phyloP scores from a whole-genome alignment of 257 asterid species.

The Plantago ovata region DNA sequence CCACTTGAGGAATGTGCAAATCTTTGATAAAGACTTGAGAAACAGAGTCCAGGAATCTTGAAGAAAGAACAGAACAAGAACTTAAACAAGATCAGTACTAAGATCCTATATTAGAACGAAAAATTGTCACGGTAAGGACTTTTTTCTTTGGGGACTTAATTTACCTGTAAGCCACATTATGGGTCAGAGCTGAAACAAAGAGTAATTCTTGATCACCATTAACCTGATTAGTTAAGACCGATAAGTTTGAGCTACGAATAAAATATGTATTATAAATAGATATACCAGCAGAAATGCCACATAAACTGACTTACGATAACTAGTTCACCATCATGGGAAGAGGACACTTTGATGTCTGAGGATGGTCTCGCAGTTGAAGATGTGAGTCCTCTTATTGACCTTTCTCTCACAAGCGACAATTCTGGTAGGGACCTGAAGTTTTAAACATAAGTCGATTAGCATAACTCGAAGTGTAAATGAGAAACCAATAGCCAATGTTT shows the following conservation, averaged over 20 bases:
- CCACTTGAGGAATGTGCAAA: constrained; percentile 41
- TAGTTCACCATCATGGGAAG: constrained; percentile 69
- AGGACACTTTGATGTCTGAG: constrained; percentile 48
- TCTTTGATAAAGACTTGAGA: constrained; percentile 54
- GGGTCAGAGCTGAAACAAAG: constrained; percentile 57
- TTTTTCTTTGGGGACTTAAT: not conserved
- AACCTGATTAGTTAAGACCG: constrained; percentile 40
- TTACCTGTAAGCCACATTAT: constrained; percentile 69
- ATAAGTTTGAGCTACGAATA: constrained; percentile 12
- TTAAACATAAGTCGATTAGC: constrained; percentile 1
- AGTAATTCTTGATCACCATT: constrained; percentile 74
- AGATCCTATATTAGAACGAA: not conserved
- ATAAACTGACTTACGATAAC: constrained; percentile 46
- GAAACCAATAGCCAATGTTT: not conserved
- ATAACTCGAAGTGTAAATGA: not conserved
- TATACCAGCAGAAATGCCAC: not conserved
- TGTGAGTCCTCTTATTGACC: constrained; percentile 60
- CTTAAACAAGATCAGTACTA: not conserved
- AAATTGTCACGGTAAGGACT: not conserved
- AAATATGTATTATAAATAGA: constrained; percentile 3
- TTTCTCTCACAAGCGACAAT: constrained; percentile 71
- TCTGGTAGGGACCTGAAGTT: constrained; percentile 84
- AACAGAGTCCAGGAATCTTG: constrained; percentile 55
- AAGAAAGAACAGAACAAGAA: not conserved
- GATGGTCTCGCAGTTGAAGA: constrained; percentile 47